Evolutionary conservation across 129 eudicot species (phyloP).

Genomic region (Lactuca saligna): DNA sequence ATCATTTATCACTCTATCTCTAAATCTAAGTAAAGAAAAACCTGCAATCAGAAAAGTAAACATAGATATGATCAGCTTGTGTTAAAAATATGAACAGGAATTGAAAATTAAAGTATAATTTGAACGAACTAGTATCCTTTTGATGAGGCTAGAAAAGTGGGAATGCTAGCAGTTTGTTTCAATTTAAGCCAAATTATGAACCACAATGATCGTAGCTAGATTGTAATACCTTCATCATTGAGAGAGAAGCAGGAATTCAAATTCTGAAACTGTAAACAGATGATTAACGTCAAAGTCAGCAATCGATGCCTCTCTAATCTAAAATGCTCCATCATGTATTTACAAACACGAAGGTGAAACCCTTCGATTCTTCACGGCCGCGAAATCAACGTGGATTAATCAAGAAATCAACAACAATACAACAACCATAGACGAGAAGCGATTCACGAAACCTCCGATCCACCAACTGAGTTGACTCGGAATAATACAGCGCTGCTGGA

Average conservation of each 20-base stretch:
- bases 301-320: constrained; percentile 26
- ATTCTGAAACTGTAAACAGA: constrained; percentile 35
- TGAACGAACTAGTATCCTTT: neutral
- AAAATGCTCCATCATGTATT: constrained; percentile 37
- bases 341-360: constrained; percentile 28
- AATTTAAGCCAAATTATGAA: neutral
- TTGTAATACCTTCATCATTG: constrained; percentile 53
- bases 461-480: constrained; percentile 38
- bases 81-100: neutral
- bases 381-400: constrained; percentile 11
- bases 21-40: constrained; percentile 56
- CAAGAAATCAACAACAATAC: constrained; percentile 10
- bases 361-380: constrained; percentile 14
- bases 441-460: constrained; percentile 25
- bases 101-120: neutral
- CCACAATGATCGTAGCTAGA: neutral
- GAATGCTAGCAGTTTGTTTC: constrained; percentile 8
- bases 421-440: neutral
- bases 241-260: constrained; percentile 38
- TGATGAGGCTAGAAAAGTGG: neutral
- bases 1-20: constrained; percentile 58
- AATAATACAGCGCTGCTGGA: constrained; percentile 28
- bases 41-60: constrained; percentile 43
- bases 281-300: constrained; percentile 21
- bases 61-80: constrained; percentile 7